Evolutionary conservation across 352 stramenopile genomes (phyloP).

Genomic region (Phytophthora litchii): DNA sequence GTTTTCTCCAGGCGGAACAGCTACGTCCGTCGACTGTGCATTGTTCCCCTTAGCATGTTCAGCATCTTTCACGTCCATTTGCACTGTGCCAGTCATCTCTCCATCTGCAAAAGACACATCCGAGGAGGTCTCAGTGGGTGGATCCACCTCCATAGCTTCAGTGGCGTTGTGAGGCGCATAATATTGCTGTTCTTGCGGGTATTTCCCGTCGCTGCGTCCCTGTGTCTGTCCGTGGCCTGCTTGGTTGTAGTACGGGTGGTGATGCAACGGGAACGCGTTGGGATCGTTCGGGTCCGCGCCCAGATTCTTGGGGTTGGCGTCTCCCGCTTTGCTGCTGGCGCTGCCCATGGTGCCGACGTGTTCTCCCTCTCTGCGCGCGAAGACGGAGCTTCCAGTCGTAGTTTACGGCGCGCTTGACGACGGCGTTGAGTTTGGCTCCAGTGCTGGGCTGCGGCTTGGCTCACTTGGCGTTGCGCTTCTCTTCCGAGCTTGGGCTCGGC

Average conservation of each 20-base stretch:
- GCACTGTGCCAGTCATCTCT: slow-evolving; percentile 18
- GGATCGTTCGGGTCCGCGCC: slow-evolving; percentile 58
- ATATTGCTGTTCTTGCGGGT: slow-evolving; percentile 24
- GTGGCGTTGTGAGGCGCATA: slow-evolving; percentile 29
- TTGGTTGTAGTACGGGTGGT: slow-evolving; percentile 69
- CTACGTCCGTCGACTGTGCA: slow-evolving; percentile 14
- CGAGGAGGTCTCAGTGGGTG: slow-evolving; percentile 37
- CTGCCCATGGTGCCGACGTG: slow-evolving; percentile 64
- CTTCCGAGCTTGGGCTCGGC: slow-evolving; percentile 13
- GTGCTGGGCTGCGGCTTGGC: not conserved
- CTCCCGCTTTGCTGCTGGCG: slow-evolving; percentile 83
- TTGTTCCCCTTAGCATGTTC: slow-evolving; percentile 41
- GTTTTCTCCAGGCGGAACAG: slow-evolving; percentile 30
- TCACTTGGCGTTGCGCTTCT: slow-evolving; percentile 19
- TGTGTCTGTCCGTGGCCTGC: slow-evolving; percentile 14
- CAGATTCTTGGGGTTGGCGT: slow-evolving; percentile 80
- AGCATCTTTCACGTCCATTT: slow-evolving; percentile 34
- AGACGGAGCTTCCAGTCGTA: slow-evolving; percentile 27
- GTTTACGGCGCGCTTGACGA: slow-evolving; percentile 2
- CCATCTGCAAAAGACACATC: slow-evolving; percentile 45
- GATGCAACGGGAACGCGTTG: slow-evolving; percentile 65
- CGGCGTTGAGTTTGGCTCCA: slow-evolving; percentile 1
- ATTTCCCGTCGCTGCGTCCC: slow-evolving; percentile 15
- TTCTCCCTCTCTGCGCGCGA: slow-evolving; percentile 9
- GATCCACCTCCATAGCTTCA: slow-evolving; percentile 78